A percentile compares a stretch with the other conserved stretches of the same genome.
These are phyloP conservation scores for Hypoxylon lenormandii DNA, from an alignment of 495 filamentous ascomycete species.

Conservation along the genomic window DNA sequence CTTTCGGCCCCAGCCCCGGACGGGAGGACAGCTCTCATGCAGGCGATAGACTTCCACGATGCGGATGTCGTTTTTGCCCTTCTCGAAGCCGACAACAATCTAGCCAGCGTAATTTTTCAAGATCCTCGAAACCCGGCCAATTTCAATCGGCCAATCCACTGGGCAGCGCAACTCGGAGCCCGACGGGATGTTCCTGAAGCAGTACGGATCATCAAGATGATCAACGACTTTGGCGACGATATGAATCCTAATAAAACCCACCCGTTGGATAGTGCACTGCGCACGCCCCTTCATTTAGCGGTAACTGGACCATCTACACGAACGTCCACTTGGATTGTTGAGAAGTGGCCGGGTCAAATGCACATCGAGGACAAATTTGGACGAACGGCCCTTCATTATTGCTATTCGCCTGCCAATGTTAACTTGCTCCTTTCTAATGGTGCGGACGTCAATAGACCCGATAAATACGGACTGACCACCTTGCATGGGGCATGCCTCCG, in stretches of 20 bases:
- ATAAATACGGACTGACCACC: conserved; percentile 35
- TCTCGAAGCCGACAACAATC: conserved; percentile 13
- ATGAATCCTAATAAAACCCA: neutral
- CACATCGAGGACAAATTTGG: conserved; percentile 34
- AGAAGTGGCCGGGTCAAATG: conserved; percentile 20
- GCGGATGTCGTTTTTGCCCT: conserved; percentile 32
- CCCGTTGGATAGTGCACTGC: conserved; percentile 9
- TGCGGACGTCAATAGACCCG: conserved; percentile 39
- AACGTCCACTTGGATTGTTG: conserved; percentile 39
- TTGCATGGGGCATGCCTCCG: conserved; percentile 39
- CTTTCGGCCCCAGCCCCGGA: conserved; percentile 30
- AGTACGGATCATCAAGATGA: conserved; percentile 32
- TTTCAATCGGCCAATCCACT: conserved; percentile 44
- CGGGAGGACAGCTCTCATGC: conserved; percentile 43
- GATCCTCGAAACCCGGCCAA: conserved; percentile 22
- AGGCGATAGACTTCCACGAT: conserved; percentile 49
- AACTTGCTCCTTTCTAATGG: conserved; percentile 28
- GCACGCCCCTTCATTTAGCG: conserved; percentile 37
- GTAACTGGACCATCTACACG: conserved; percentile 38
- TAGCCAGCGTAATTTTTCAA: conserved; percentile 21
- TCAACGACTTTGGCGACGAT: conserved; percentile 32
- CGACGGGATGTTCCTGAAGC: conserved; percentile 40
- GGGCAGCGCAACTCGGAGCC: conserved; percentile 44
- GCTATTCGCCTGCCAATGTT: conserved; percentile 27
- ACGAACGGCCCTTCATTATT: conserved; percentile 40